Evolutionary conservation across 148 eudicot genomes (phyloP).

Genomic region (Bassia scoparia): DNA sequence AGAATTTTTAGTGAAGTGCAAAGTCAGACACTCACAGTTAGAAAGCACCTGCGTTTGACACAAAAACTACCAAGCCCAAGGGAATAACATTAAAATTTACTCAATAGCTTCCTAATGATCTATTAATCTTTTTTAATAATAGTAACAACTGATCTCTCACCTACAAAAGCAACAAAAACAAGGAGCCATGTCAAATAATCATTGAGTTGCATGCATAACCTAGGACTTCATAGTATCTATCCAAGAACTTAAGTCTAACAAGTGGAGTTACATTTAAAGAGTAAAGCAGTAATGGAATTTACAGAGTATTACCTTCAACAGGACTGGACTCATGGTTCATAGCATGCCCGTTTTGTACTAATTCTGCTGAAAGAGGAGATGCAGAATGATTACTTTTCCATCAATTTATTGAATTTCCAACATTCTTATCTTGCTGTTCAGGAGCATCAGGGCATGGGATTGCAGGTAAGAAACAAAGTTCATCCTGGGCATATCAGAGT

Average conservation of each 20-base stretch:
- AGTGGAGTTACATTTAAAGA: background rate
- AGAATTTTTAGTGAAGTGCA: too few relatives aligned
- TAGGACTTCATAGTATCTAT: background rate
- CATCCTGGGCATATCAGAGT: constrained; percentile 81
- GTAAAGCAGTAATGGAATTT: background rate
- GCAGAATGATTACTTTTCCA: constrained; percentile 54
- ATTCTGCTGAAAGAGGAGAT: constrained; percentile 72
- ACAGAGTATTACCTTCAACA: constrained; percentile 45
- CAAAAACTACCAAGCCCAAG: too few relatives aligned
- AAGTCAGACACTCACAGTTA: too few relatives aligned
- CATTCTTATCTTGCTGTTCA: constrained; percentile 53
- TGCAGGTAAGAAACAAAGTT: constrained; percentile 75
- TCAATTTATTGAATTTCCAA: constrained; percentile 49
- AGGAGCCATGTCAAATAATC: background rate
- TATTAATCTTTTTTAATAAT: background rate
- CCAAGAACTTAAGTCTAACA: background rate
- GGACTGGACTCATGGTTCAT: constrained; percentile 60
- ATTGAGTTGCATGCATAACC: constrained; percentile 2
- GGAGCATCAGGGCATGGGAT: constrained; percentile 64
- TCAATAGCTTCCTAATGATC: too few relatives aligned
- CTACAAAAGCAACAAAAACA: background rate
- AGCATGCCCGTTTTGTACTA: constrained; percentile 56
- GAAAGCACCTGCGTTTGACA: too few relatives aligned
- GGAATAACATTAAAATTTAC: too few relatives aligned
- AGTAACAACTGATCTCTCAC: background rate